Evolutionary conservation across 805 yeast species (phyloP), one percentile per base, ranked within the genome.

Genomic region (Ogataea nitratoaversa): DNA sequence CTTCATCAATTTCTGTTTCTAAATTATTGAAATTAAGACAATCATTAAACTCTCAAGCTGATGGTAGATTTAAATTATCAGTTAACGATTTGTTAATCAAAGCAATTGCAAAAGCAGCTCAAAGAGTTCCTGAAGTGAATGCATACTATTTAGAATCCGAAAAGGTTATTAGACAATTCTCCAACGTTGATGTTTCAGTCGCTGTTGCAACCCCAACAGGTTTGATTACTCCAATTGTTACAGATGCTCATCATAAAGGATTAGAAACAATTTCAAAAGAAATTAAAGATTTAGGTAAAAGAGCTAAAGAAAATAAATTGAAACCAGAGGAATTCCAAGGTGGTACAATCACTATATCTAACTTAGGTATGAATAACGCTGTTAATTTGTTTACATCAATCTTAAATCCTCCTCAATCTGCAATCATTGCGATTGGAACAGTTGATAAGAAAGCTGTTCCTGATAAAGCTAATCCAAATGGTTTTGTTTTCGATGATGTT

Each of bases 181-280:
- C 74, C 59, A 83, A 79, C 57, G 98, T 91, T 41, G 99, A 93
- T 60, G 95, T 93, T 42, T 89, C 98, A 19, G 97, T 91, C 46
- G 99, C 99, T 30, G 99, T 93, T 49, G 93, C 99, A 46, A 93
- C 99, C 16, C 97, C 98, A 64, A 79, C 95, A 37, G 99, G 99
- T 37, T 76, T 93, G 54, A 83, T 93, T 65, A 93, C 99, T 38
- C 99, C 99, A 52, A 91, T 93, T 57, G 90, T 93, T 53, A 82
- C 79, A 67, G 74, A 82, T 60, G 97, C 95, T 33, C 85, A 93
- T 60, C 54, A 82, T 43, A 87, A 84, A 75, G 99, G 99, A 32
- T 77, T 93, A 46, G 77, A 81, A 41, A 58, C 79, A 27, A 93
- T 93, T 60, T 91, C 98, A 32, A 63, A 65, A 46, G 87, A 83